Base-by-base conservation (phyloP, 1,284 basidiomycete genomes). In the Puccinia sorghi region DNA sequence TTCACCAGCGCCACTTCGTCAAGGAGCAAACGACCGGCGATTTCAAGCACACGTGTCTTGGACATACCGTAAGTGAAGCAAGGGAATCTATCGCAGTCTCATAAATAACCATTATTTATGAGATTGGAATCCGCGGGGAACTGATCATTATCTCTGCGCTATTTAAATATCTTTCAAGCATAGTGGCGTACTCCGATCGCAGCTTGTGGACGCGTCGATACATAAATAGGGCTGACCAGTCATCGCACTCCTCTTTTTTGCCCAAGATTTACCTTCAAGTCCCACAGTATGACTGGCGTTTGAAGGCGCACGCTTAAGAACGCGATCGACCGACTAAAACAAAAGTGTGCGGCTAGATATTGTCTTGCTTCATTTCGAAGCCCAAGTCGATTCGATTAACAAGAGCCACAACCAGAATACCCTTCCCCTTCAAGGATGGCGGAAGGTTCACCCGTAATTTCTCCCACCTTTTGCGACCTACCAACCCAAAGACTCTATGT, bases 401-500 rank as follows among this genome's bases (percentile, higher is more conserved):
- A 37, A 37, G 56, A 61, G 37, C 56, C 17, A 32, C 25, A 15
- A 27, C 25, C 2, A 59, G 12, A 32, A 61, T 32, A 37, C 39
- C 43, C 32, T 46, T n/a, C 48, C 4, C 46, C 25, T 17, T 41
- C 64, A 25, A 66, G 7, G n/a, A 71, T 71, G 69, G 46, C 12
- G 27, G 46, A 50, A 27, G 12, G 25, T 13, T 27, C 46, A 41
- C 76, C 80, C 41, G 63, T 80, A 6, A 80, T 81, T 75, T 54
- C 80, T 6, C 75, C 73, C 27, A 74, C 72, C 17, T 80, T 78
- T 52, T 78, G 79, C 50, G 80, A 81, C 79, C 71, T 77, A 43
- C 80, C 80, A 12, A 81, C 75, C 54, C 80, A 81, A 69, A 72
- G 80, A 59, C 80, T 81, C 64, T 81, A 81, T 67, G 76, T 80